Percentiles rank a stretch among this genome's conserved stretches.
These are phyloP conservation scores for Xylaria sp. DNA, from an alignment of 2,329 filamentous ascomycete species.

Conservation along the genomic window DNA sequence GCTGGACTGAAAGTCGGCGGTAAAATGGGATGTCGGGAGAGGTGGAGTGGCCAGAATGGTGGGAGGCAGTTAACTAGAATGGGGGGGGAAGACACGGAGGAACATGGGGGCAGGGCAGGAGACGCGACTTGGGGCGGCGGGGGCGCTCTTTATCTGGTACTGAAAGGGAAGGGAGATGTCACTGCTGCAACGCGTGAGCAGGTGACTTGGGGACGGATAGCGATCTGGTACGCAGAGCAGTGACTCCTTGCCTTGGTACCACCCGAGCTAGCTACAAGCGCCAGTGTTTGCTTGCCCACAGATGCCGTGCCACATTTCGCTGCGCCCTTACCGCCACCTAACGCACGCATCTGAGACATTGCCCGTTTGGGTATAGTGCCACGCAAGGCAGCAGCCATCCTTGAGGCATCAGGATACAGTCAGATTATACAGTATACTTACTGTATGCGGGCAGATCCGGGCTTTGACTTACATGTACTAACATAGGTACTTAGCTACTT, in stretches of 20 bases:
- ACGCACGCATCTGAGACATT: not conserved
- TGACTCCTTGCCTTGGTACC: not conserved
- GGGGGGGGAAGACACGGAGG: conserved; percentile 27
- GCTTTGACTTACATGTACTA: not conserved
- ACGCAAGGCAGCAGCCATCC: conserved; percentile 12
- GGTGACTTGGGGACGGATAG: conserved; percentile 27
- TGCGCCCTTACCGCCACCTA: not conserved
- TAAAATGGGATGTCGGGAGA: conserved; percentile 27
- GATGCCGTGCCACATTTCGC: conserved; percentile 30
- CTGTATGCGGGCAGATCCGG: not conserved
- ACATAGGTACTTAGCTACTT: too few relatives aligned
- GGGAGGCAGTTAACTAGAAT: conserved; percentile 16
- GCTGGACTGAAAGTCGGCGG: conserved; percentile 21
- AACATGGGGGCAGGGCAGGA: conserved; percentile 9
- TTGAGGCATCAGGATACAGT: not conserved
- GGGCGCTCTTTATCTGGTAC: conserved; percentile 19
- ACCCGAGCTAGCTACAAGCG: not conserved
- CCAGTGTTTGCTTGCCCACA: conserved; percentile 32
- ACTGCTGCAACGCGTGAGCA: conserved; percentile 41
- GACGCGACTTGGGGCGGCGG: conserved; percentile 39
- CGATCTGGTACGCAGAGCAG: not conserved
- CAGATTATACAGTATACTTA: not conserved
- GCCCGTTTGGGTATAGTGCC: not conserved
- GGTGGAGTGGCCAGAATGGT: conserved; percentile 19
- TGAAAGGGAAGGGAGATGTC: conserved; percentile 21